Conservation (phyloP, 2,329 filamentous ascomycete genomes). For the Chaetomiaceae sp. region DNA sequence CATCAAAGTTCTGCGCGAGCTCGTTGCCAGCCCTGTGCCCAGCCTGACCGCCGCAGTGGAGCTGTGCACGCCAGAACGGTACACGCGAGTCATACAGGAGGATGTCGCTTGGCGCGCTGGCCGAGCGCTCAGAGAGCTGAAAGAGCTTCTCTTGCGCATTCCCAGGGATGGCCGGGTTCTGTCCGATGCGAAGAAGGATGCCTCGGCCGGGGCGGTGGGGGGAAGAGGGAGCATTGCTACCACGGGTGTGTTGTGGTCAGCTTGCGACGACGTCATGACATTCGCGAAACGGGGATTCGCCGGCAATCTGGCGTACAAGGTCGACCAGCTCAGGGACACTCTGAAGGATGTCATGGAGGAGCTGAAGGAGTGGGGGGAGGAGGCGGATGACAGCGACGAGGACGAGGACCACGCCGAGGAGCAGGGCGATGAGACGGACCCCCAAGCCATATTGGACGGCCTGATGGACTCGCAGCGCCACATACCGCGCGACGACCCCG, state of each 20-base stretch:
- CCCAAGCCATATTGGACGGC: conserved; percentile 61
- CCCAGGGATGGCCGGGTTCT: conserved; percentile 53
- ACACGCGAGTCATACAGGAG: conserved; percentile 58
- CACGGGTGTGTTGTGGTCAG: conserved; percentile 78
- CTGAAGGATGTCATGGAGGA: conserved; percentile 81
- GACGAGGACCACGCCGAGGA: conserved; percentile 41
- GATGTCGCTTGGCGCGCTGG: conserved; percentile 60
- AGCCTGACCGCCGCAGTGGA: conserved; percentile 68
- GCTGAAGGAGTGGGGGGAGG: conserved; percentile 81
- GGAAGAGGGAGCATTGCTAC: conserved; percentile 54
- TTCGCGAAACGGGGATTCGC: conserved; percentile 64
- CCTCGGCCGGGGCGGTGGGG: conserved; percentile 30
- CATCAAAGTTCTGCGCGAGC: conserved; percentile 62
- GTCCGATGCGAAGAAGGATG: conserved; percentile 43
- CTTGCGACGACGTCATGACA: conserved; percentile 67
- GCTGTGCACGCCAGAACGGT: conserved; percentile 55
- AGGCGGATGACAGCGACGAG: conserved; percentile 57
- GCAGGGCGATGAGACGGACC: conserved; percentile 41
- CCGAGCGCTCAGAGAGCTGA: conserved; percentile 59
- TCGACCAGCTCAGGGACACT: conserved; percentile 68
- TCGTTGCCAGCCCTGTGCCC: conserved; percentile 69
- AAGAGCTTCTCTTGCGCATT: conserved; percentile 56
- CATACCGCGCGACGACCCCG: conserved; percentile 60
- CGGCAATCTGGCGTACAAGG: conserved; percentile 65
- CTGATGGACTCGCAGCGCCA: conserved; percentile 59